Percentiles rank a stretch among this genome's conserved stretches.
These are phyloP conservation scores for Rhizopus delemar DNA, from an alignment of 371 early-diverging fungal genomes.

Conservation along the genomic window DNA sequence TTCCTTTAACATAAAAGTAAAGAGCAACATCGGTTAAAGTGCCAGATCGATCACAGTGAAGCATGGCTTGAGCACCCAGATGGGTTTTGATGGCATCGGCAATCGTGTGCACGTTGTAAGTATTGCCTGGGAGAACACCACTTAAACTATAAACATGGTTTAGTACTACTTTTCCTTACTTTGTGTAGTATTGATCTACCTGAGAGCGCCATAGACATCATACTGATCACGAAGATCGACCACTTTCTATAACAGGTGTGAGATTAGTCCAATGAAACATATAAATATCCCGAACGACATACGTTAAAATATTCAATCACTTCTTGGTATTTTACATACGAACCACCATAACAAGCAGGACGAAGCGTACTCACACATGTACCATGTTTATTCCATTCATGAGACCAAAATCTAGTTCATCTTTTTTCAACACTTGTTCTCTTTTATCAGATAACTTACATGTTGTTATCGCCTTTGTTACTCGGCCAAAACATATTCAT, in stretches of 20 bases:
- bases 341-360: constrained; percentile 45
- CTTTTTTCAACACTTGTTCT: background rate
- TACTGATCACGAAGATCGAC: constrained; percentile 42
- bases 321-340: constrained; percentile 40
- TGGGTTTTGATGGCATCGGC: constrained; percentile 32
- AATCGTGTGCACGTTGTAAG: constrained; percentile 35
- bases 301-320: constrained; percentile 51
- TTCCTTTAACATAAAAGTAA: constrained; percentile 47
- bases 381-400: constrained; percentile 62
- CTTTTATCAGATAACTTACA: constrained; percentile 4
- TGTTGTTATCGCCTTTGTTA: constrained; percentile 56
- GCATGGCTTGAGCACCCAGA: constrained; percentile 31
- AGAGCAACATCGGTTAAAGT: constrained; percentile 37
- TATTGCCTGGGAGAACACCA: constrained; percentile 46
- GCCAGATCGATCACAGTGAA: constrained; percentile 33
- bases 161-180: no score
- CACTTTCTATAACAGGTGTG: constrained; percentile 27
- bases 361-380: constrained; percentile 54
- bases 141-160: constrained; percentile 24
- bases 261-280: background rate
- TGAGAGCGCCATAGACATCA: constrained; percentile 49
- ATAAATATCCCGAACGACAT: constrained; percentile 1
- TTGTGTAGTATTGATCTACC: constrained; percentile 12
- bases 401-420: constrained; percentile 44
- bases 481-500: constrained; percentile 79